Evolutionary conservation across 805 yeast genomes (phyloP), one percentile per base, ranked within the genome.

Genomic region (Tanozyma kutaoensis): DNA sequence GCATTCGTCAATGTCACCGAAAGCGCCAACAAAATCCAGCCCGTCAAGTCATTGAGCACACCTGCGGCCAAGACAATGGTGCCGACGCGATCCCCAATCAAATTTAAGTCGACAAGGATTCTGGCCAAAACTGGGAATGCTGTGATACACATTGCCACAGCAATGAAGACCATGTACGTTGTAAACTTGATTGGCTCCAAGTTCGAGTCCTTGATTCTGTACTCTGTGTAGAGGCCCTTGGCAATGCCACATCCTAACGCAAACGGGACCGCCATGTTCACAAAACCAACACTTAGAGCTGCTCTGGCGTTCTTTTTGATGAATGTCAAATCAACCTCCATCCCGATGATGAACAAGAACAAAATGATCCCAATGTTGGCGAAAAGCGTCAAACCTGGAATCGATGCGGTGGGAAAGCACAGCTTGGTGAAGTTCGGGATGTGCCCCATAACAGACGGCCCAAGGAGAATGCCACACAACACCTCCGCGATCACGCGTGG

Each of bases 91-190:
- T 76, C 85, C 27, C 72, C 72, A 24, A 76, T 64, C 33, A 80
- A 57, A 36, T 79, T 64, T 35, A 80, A 58, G 43, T 79, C 88
- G 4, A 84, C 73, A 36, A 80, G 52, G 15, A 80, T 80, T 44
- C 93, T 69, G 2, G 81, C 88, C 34, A 80, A 52, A 2, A 80
- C 93, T 0, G 93, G 93, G 48, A 80, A 75, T 1, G 93, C 93
- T 3, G 93, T 80, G 37, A 80, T 77, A 35, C 88, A 72, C 62
- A 79, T 64, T 2, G 93, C 88, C 9, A 77, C 84, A 3, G 88
- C 86, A 27, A 80, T 73, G 39, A 80, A 80, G 8, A 79, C 79
- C 76, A 76, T 72, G 39, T 64, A 80, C 0, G 84, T 76, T 10
- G 86, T 73, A 43, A 78, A 79, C 28, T 71, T 58, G 20, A 73